Base-by-base conservation (phyloP, 2,329 filamentous ascomycete genomes). In the Aureobasidium namibiae region DNA sequence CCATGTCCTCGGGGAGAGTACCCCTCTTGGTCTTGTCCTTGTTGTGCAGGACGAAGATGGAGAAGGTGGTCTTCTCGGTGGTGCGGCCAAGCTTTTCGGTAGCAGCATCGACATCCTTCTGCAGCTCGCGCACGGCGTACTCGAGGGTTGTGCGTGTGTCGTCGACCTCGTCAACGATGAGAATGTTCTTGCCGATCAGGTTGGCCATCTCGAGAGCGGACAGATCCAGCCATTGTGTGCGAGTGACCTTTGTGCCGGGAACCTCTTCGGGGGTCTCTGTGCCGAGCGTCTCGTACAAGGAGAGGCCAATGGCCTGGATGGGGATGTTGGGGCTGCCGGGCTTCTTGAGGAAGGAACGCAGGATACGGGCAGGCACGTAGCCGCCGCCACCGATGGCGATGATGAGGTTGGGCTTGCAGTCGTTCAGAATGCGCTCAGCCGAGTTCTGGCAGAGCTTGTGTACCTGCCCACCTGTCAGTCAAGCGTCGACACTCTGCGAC, bases 11-110 rank as follows among this genome's bases (percentile, higher is more conserved):
- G 11, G 94, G 92, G 60, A 99, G 80, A 21, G 76, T 76, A 57
- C 94, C 94, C 82, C 96, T 96, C 86, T 99, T 99, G 59, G 78
- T 65, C 83, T 99, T 97, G 76, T 96, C 85, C 84, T 99, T 99
- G 82, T 99, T 99, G 76, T 99, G 94, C 69, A 99, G 81, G 60
- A 99, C 94, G 74, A 99, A 99, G 70, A 99, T 89, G 72, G 84
- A 88, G 71, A 99, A 97, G 67, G 89, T 84, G 0, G 94, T 96
- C 80, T 86, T 86, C 76, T 87, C 83, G 61, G 76, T 79, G 62
- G 82, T 78, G 38, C 82, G 77, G 10, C 90, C 90, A 48, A 91
- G 76, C 70, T 87, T 84, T 75, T 86, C 80, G 65, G 89, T 84
- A 39, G 92, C 92, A 60, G 79, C 73, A 77, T 94, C 86, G 50